Evolutionary conservation across 768 basidiomycete genomes (phyloP).

Genomic region (Amanita muscaria): DNA sequence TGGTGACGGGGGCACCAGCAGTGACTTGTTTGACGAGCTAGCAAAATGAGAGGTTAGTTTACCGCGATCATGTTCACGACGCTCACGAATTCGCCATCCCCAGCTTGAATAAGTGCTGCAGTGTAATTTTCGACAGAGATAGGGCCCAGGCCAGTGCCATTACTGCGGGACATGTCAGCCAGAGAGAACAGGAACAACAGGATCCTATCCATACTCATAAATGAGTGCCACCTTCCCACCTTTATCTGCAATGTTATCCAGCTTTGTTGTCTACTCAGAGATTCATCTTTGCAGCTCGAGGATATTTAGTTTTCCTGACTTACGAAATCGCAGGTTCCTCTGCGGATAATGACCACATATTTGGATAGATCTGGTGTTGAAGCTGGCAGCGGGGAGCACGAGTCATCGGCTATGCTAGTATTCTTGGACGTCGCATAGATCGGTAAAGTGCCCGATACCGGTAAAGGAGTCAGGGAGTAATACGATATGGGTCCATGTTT

Average conservation of each 20-base stretch:
- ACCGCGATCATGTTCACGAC: too few relatives aligned
- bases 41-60: too few relatives aligned
- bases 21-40: slow-evolving; percentile 44
- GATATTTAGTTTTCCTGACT: slow-evolving; percentile 13
- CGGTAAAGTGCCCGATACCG: slow-evolving; percentile 36
- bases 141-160: slow-evolving; percentile 36
- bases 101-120: slow-evolving; percentile 42
- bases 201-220: slow-evolving; percentile 38
- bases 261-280: slow-evolving; percentile 33
- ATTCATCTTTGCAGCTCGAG: too few relatives aligned
- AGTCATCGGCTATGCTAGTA: slow-evolving; percentile 44
- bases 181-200: background rate
- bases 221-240: slow-evolving; percentile 41
- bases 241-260: slow-evolving; percentile 44
- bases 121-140: slow-evolving; percentile 38
- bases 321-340: slow-evolving; percentile 52
- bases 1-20: slow-evolving; percentile 30
- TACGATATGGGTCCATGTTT: slow-evolving; percentile 44
- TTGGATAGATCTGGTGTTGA: slow-evolving; percentile 44
- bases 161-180: slow-evolving; percentile 22
- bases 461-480: slow-evolving; percentile 39
- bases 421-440: slow-evolving; percentile 53
- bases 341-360: slow-evolving; percentile 52
- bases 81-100: slow-evolving; percentile 47
- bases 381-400: slow-evolving; percentile 48